phyloP scores from a whole-genome alignment of 345 rosid species.

The Populus deltoides region DNA sequence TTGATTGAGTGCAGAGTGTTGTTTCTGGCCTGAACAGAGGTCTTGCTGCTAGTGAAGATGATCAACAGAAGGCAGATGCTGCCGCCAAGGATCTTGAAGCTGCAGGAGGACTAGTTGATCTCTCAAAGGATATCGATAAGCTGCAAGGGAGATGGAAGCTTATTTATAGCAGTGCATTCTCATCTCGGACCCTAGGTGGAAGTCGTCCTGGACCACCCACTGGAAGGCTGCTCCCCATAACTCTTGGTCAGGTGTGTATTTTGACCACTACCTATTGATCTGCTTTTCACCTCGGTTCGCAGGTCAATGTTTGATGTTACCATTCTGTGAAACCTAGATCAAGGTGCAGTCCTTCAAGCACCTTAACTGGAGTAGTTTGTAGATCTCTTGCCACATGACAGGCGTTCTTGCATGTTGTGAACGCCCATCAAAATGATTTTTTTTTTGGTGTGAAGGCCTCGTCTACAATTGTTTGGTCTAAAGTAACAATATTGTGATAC shows the following conservation, averaged over 20 bases:
- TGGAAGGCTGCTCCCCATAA: slow-evolving; percentile 80
- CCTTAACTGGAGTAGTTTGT: neutral
- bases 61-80: slow-evolving; percentile 56
- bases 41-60: slow-evolving; percentile 67
- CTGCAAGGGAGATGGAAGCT: slow-evolving; percentile 93
- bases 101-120: slow-evolving; percentile 65
- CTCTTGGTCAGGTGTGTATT: slow-evolving; percentile 75
- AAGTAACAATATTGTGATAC: neutral
- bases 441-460: neutral
- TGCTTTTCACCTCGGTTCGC: neutral
- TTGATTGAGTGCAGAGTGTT: slow-evolving; percentile 46
- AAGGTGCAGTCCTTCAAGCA: neutral
- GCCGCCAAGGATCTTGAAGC: slow-evolving; percentile 79
- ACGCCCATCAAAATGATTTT: neutral
- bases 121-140: slow-evolving; percentile 48
- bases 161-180: slow-evolving; percentile 88
- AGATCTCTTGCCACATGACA: neutral
- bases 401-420: neutral
- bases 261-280: neutral
- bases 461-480: neutral
- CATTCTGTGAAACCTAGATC: neutral
- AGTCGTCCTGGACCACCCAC: slow-evolving; percentile 91
- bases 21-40: slow-evolving; percentile 90
- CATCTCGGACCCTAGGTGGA: slow-evolving; percentile 82
- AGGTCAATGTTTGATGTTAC: neutral